These are phyloP conservation scores for Corchorus capsularis DNA, from an alignment of 345 rosid genomes.

Conservation along the genomic window DNA sequence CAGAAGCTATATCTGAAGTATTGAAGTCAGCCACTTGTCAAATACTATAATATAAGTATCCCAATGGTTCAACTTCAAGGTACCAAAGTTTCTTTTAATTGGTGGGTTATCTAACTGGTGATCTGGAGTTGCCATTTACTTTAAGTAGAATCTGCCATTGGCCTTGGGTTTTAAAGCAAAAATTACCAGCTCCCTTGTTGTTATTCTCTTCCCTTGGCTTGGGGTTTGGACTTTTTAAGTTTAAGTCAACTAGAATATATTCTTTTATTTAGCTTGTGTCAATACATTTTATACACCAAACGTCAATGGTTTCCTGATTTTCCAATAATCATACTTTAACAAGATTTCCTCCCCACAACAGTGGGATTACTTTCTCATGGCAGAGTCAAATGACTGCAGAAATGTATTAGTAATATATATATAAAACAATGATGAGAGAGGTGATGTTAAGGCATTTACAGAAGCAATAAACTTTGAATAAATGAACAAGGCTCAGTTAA, in stretches of 20 bases:
- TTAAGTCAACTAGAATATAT: background rate
- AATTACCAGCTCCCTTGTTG: no score
- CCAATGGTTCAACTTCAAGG: background rate
- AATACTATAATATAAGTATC: no score
- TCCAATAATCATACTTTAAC: background rate
- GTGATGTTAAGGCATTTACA: background rate
- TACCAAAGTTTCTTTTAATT: background rate
- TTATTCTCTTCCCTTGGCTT: background rate
- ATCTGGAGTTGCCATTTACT: background rate
- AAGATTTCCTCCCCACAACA: background rate
- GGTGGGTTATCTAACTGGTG: background rate
- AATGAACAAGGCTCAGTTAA: no score
- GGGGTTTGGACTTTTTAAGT: background rate
- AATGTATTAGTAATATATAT: no score
- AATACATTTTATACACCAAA: no score
- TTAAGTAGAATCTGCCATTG: background rate
- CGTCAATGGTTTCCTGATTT: background rate
- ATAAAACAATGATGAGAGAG: no score
- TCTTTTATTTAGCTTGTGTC: no score
- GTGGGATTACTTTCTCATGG: background rate
- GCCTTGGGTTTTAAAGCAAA: background rate
- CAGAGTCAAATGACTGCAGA: background rate
- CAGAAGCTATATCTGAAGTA: background rate
- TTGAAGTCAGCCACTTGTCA: background rate
- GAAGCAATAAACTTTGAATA: background rate